Base-by-base conservation (phyloP, 805 yeast genomes). In the Starmerella floricola region DNA sequence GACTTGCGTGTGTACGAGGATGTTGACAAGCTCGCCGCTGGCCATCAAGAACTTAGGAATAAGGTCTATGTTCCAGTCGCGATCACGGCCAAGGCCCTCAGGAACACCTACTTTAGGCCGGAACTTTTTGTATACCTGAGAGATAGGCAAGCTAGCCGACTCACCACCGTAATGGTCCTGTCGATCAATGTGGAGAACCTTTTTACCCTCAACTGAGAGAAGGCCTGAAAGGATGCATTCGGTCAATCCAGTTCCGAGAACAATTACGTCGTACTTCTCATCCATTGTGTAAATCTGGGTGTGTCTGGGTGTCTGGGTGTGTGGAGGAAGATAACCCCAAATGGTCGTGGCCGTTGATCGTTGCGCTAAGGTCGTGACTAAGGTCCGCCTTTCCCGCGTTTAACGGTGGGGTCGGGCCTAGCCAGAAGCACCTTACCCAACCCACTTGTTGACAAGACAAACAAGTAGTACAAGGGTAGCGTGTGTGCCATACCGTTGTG, bases 41-140 rank as follows among this genome's bases (percentile, higher is more conserved):
- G 96, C 87, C 98, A 91, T 91, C 54, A 91, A 68, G 55, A 91
- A 87, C 65, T 91, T 91, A 34, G 98, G 98, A 57, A 91, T 85
- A 64, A 91, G 71, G 61, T 91, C 98, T 40, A 91, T 91, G 64
- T 93, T 86, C 96, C 97, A 91, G 62, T 91, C 97, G 50, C 97
- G 74, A 58, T 85, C 94, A 57, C 93, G 77, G 39, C 98, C 97
- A 49, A 78, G 73, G 47, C 78, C 80, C 49, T 76, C 81, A 31
- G 57, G 56, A n/a, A 41, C 48, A 18, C 29, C 40, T 23, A 39
- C 47, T 38, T 73, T 68, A 26, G 95, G 95, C 60, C 86, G 84
- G 71, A 86, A 87, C 65, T 87, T 87, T 53, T 71, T 64, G 68
- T 83, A 91, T 44, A 81, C 65, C 64, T 79, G 64, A 37, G 60